These are phyloP conservation scores for Debaryomyces hansenii DNA, from an alignment of 805 yeast species.

Conservation along the genomic window DNA sequence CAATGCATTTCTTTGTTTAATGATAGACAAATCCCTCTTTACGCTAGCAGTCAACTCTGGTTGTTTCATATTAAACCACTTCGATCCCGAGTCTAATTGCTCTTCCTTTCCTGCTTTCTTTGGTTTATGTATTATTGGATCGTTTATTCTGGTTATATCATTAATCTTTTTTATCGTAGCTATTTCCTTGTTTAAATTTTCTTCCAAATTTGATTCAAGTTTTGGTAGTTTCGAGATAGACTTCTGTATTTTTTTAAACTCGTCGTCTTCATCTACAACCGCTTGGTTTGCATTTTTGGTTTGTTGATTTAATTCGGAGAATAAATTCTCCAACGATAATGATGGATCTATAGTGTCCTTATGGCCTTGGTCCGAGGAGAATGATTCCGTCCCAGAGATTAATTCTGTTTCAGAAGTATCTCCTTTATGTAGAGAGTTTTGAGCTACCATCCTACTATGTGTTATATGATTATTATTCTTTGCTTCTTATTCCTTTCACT, in stretches of 20 bases:
- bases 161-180: slow-evolving; percentile 3
- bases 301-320: slow-evolving; percentile 28
- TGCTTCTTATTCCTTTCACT: not conserved
- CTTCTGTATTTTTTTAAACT: slow-evolving; percentile 34
- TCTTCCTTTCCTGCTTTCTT: slow-evolving; percentile 13
- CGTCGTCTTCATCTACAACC: slow-evolving; percentile 11
- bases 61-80: slow-evolving; percentile 83
- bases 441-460: slow-evolving; percentile 12
- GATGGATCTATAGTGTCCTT: slow-evolving; percentile 9
- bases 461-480: not conserved
- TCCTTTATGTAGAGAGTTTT: slow-evolving; percentile 13
- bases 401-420: slow-evolving; percentile 27
- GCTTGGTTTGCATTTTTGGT: slow-evolving; percentile 9
- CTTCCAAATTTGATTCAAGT: slow-evolving; percentile 32
- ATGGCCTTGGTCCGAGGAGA: slow-evolving; percentile 17
- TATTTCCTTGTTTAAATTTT: slow-evolving; percentile 13
- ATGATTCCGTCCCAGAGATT: slow-evolving; percentile 24
- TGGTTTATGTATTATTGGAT: slow-evolving; percentile 36
- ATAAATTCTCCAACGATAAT: slow-evolving; percentile 30
- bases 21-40: slow-evolving; percentile 73
- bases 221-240: slow-evolving; percentile 40
- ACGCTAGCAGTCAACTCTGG: slow-evolving; percentile 70
- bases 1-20: slow-evolving; percentile 84
- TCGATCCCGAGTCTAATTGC: slow-evolving; percentile 45
- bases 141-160: slow-evolving; percentile 40